Conservation (phyloP, 371 early-diverging fungal genomes). For the Rhizomucor pusillus region DNA sequence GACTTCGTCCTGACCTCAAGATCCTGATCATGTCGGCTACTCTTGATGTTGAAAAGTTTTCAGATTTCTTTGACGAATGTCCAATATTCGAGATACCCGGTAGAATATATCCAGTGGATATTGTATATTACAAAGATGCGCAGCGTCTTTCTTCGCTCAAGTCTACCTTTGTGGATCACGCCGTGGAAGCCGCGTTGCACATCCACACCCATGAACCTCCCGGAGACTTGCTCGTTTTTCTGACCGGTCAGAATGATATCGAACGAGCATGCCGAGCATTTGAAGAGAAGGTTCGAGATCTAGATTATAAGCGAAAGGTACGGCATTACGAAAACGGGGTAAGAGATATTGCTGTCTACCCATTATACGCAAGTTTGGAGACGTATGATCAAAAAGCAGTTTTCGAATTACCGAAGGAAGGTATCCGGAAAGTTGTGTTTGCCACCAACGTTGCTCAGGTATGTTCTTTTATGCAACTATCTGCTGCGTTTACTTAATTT, state of each 20-base stretch:
- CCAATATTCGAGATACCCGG: slow-evolving; percentile 87
- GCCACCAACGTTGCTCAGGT: slow-evolving; percentile 99
- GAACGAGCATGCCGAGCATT: slow-evolving; percentile 67
- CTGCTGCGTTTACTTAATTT: no score
- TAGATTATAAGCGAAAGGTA: slow-evolving; percentile 35
- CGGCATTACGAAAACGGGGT: slow-evolving; percentile 47
- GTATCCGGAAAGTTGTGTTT: slow-evolving; percentile 92
- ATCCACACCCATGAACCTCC: slow-evolving; percentile 71
- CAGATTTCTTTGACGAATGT: slow-evolving; percentile 71
- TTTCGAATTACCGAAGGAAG: slow-evolving; percentile 83
- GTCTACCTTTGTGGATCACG: slow-evolving; percentile 62
- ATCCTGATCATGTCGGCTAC: slow-evolving; percentile 86
- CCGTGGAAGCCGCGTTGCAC: slow-evolving; percentile 76
- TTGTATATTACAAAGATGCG: slow-evolving; percentile 55
- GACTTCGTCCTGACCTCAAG: slow-evolving; percentile 57
- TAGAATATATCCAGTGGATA: slow-evolving; percentile 75
- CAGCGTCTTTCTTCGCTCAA: slow-evolving; percentile 60
- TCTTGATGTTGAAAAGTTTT: slow-evolving; percentile 70
- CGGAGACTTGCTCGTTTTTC: slow-evolving; percentile 85
- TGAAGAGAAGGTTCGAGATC: slow-evolving; percentile 19
- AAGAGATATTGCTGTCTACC: slow-evolving; percentile 63
- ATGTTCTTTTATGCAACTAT: no score
- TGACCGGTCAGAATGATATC: slow-evolving; percentile 93
- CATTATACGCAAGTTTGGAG: slow-evolving; percentile 92
- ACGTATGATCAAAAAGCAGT: slow-evolving; percentile 88